Evolutionary conservation across 2,329 filamentous ascomycete genomes (phyloP), one percentile per base, ranked within the genome.

Genomic region (Cercospora brassicicola): DNA sequence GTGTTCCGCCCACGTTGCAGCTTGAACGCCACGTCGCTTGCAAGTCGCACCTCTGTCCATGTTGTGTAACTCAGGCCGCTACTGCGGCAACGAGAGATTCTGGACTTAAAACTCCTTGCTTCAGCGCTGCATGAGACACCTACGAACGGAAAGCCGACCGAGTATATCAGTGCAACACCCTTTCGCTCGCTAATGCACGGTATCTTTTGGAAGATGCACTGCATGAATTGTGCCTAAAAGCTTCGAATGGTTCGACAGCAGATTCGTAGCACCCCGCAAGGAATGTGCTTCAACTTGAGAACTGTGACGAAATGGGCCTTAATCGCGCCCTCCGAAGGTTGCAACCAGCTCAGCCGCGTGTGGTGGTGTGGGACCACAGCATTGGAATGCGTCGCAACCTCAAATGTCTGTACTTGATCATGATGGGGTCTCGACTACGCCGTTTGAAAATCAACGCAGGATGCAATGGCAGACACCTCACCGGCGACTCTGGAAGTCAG

Each of bases 401-500:
- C 20, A 53, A 53, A 23, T 13, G 4, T 28, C 11, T 23, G 48
- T 53, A 53, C 48, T 53, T 53, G 48, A 28, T 23, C 8, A 28
- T 15, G 9, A 53, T 28, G 8, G 48, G 4, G 33, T 45, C 59
- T 15, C 36, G 10, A 15, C 11, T 15, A 42, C 30, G 33, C n/a
- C 59, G 23, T 28, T 9, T 20, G 10, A n/a, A 18, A 3, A n/a
- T 30, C 31, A 51, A 23, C 59, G 33, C 30, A 60, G 59, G n/a
- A 53, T 26, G 18, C 36, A 6, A 63, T 67, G 56, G 65, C 65
- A 28, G 59, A 66, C 26, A 28, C 59, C n/a, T 36, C 60, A n/a
- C 42, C 42, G 18, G 59, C 66, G 31, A 67, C 23, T 57, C 51
- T 70, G 51, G 20, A 56, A 33, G 13, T 68, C 30, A 73, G 69